phyloP scores from a whole-genome alignment of 2,329 filamentous ascomycete species.

The Fusarium sp. region DNA sequence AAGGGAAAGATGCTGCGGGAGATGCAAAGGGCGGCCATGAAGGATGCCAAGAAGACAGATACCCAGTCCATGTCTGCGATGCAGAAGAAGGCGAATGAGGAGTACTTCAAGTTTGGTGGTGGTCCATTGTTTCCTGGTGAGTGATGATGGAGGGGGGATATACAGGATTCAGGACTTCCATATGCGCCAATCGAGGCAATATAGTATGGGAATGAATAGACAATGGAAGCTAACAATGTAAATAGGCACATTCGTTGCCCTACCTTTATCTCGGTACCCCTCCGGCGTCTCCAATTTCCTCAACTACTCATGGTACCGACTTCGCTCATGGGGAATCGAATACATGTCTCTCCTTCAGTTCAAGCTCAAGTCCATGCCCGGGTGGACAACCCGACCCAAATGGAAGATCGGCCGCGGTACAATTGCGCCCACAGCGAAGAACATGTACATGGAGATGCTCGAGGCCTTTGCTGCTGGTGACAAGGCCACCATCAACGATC shows the following conservation, averaged over 20 bases:
- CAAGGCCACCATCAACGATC: slow-evolving; percentile 60
- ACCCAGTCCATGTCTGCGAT: slow-evolving; percentile 50
- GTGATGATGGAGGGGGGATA: slow-evolving; percentile 27
- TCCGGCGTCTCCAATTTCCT: slow-evolving; percentile 48
- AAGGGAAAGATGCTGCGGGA: slow-evolving; percentile 49
- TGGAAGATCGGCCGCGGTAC: slow-evolving; percentile 59
- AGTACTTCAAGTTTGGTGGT: slow-evolving; percentile 53
- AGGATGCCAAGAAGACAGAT: slow-evolving; percentile 45
- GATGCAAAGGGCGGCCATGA: slow-evolving; percentile 45
- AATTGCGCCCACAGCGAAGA: slow-evolving; percentile 67
- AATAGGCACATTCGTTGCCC: slow-evolving; percentile 63
- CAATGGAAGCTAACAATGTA: neutral
- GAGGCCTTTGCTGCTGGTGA: slow-evolving; percentile 72
- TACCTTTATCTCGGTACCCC: slow-evolving; percentile 56
- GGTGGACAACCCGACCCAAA: slow-evolving; percentile 57
- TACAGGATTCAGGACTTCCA: neutral
- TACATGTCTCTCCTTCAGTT: slow-evolving; percentile 54
- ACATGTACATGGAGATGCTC: slow-evolving; percentile 72
- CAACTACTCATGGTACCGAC: slow-evolving; percentile 55
- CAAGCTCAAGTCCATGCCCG: slow-evolving; percentile 62
- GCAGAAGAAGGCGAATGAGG: slow-evolving; percentile 50
- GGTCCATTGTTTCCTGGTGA: slow-evolving; percentile 54
- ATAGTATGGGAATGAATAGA: neutral
- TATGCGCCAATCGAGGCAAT: slow-evolving; percentile 13
- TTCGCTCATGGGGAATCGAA: slow-evolving; percentile 55